Evolutionary conservation across 2,329 filamentous ascomycete genomes (phyloP).

Genomic region (Alternaria metachromatica): DNA sequence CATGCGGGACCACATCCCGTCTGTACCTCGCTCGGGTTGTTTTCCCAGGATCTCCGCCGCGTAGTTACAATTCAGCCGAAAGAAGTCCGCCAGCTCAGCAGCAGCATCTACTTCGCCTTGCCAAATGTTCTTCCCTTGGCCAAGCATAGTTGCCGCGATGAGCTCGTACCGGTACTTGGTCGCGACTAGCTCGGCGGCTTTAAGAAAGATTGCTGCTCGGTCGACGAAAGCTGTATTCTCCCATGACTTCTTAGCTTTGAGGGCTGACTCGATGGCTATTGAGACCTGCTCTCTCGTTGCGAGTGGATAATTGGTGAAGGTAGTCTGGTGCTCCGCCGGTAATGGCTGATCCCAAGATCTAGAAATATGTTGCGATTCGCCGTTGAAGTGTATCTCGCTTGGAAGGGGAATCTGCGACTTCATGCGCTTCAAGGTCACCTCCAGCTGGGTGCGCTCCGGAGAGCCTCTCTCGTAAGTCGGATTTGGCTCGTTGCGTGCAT

Average conservation of each 20-base stretch:
- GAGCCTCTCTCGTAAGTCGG: conserved; percentile 39
- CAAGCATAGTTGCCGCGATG: conserved; percentile 93
- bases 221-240: conserved; percentile 85
- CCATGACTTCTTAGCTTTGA: conserved; percentile 84
- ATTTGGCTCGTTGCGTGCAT: conserved; percentile 39
- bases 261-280: conserved; percentile 78
- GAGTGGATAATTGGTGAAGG: conserved; percentile 81
- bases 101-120: conserved; percentile 96
- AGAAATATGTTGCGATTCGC: conserved; percentile 30
- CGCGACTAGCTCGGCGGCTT: conserved; percentile 86
- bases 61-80: conserved; percentile 89
- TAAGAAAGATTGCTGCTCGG: conserved; percentile 89
- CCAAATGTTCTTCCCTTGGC: conserved; percentile 97
- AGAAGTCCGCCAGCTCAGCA: conserved; percentile 88
- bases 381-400: conserved; percentile 36
- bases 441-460: conserved; percentile 32
- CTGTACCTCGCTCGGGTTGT: conserved; percentile 80
- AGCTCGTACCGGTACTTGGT: conserved; percentile 94
- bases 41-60: conserved; percentile 86
- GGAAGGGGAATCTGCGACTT: conserved; percentile 35
- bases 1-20: conserved; percentile 83
- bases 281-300: conserved; percentile 77
- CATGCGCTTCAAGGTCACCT: conserved; percentile 32
- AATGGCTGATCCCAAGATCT: conserved; percentile 37
- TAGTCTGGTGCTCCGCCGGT: conserved; percentile 64